Percentiles rank a stretch among this genome's conserved stretches.
These are phyloP conservation scores for Trifolium dubium DNA, from an alignment of 306 rosid genomes.

Conservation along the genomic window DNA sequence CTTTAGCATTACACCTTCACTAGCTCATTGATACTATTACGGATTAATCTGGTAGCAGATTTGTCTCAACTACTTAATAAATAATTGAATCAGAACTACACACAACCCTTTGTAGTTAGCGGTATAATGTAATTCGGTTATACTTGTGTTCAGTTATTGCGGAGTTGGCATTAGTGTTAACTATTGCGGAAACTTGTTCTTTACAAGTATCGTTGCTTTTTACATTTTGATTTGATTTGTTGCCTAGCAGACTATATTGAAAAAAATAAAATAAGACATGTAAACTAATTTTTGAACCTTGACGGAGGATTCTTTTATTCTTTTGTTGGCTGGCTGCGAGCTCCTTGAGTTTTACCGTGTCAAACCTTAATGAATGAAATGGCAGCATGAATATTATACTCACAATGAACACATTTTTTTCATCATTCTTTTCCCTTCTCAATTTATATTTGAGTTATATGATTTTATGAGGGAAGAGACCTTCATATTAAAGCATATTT, in stretches of 20 bases:
- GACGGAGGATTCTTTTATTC: not conserved
- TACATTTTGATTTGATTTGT: not conserved
- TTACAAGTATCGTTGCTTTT: not conserved
- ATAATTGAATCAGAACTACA: not conserved
- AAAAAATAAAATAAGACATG: conserved; percentile 1
- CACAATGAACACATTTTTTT: not conserved
- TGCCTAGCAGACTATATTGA: conserved; percentile 8
- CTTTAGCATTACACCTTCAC: not conserved
- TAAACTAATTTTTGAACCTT: conserved; percentile 9
- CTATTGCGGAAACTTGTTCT: not conserved
- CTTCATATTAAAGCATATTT: not conserved
- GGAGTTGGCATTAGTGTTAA: conserved; percentile 7
- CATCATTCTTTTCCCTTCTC: not conserved
- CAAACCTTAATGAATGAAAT: not conserved
- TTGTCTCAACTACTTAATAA: not conserved
- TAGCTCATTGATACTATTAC: conserved; percentile 25
- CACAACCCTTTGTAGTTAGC: not conserved
- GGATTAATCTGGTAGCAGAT: not conserved
- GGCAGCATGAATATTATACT: not conserved
- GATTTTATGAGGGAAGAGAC: not conserved
- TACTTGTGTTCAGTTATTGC: conserved; percentile 3
- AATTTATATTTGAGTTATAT: not conserved
- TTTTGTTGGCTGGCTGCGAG: not conserved
- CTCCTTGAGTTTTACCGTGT: not conserved
- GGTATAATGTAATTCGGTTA: not conserved